Conservation (phyloP, 1,284 basidiomycete genomes). For the Cystobasidiaceae sp. region DNA sequence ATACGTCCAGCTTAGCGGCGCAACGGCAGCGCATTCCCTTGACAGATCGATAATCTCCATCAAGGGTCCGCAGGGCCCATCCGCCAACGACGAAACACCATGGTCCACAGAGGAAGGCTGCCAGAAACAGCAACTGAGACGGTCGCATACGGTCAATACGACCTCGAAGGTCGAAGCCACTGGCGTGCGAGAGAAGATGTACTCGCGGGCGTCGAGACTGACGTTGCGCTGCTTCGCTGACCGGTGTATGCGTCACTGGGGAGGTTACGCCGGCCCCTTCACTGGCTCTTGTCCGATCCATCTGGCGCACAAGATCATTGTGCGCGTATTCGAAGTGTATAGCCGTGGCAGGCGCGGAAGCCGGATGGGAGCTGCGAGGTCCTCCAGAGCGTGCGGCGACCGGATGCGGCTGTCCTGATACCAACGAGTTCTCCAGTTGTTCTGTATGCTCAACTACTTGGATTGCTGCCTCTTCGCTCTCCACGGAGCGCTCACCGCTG, state of each 20-base stretch:
- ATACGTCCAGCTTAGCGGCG: background rate
- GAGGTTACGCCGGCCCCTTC: too few relatives aligned
- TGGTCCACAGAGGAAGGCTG: slow-evolving; percentile 21
- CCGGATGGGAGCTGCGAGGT: background rate
- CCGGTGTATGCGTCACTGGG: background rate
- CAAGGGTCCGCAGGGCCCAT: slow-evolving; percentile 9
- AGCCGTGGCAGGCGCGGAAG: slow-evolving; percentile 19
- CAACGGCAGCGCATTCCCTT: slow-evolving; percentile 27
- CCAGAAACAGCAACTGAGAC: slow-evolving; percentile 26
- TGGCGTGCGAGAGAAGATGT: background rate
- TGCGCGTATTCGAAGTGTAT: slow-evolving; percentile 13
- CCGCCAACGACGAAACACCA: slow-evolving; percentile 30
- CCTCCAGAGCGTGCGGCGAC: background rate
- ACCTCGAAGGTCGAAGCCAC: slow-evolving; percentile 21
- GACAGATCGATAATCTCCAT: slow-evolving; percentile 8
- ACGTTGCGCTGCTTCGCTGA: background rate
- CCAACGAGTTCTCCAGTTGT: background rate
- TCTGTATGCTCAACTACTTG: background rate
- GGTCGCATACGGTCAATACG: slow-evolving; percentile 15
- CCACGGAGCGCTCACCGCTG: background rate
- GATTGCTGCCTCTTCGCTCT: slow-evolving; percentile 22
- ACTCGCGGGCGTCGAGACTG: slow-evolving; percentile 3
- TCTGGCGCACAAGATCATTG: background rate
- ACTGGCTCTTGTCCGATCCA: background rate
- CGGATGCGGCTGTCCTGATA: too few relatives aligned